Base-by-base conservation (phyloP, 441 rosid species). In the Kokia cookei region DNA sequence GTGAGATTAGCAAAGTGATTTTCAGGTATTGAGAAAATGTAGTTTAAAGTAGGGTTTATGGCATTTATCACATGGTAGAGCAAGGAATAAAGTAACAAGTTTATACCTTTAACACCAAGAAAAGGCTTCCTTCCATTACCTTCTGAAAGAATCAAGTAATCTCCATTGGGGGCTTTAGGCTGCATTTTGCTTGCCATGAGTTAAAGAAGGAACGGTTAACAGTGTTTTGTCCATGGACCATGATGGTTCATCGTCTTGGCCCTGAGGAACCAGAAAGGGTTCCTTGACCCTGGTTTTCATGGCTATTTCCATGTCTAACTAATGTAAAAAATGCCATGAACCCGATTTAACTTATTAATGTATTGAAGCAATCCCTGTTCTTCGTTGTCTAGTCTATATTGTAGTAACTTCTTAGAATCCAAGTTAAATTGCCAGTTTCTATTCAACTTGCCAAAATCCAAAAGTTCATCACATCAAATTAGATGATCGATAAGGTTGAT, bases 1-100 rank as follows among this genome's bases (percentile, higher is more conserved):
- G 58, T 24, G 47, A 71, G 71, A 72, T 6, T n/a, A 62, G 40
- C 37, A 37, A 47, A 62, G 19, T 8, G 47, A 66, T 48, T 69
- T 24, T 10, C 2, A 6, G 60, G 65, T 55, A 12, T 62, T 17
- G 51, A 29, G 19, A 65, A 19, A 55, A 27, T 45, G 8, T 22
- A n/a, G 4, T 50, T 32, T 26, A 29, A 62, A 32, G 70, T 26
- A 66, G 50, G 55, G 24, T 13, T 37, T 15, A 14, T 65, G 45
- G 29, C 63, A 65, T 51, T 51, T n/a, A 58, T 70, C 17, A 65
- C 68, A 72, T 60, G 60, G 35, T 17, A 7, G 48, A 79, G 87
- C 71, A 70, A 76, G 54, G 86, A 83, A 83, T 80, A 83, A 80
- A 82, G 75, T 14, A 8, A 65, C 19, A 51, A 9, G 15, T 60